Base-by-base conservation (phyloP, 495 filamentous ascomycete genomes). In the Sabuloglossum arenarium region DNA sequence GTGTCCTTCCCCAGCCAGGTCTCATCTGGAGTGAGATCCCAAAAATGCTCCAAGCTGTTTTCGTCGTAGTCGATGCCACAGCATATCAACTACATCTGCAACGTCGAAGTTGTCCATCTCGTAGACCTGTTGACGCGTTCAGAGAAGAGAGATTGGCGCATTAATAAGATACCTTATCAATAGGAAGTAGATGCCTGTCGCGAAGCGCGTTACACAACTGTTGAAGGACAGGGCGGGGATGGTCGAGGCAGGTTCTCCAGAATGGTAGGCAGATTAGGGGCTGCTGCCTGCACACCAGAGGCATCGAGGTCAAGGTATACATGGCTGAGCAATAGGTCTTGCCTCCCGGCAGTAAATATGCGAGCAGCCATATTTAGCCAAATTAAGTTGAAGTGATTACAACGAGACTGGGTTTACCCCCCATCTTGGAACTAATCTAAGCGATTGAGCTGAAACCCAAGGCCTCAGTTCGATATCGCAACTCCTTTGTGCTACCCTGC, bases 401-500 rank as follows among this genome's bases (percentile, higher is more conserved):
- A 12, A 2, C 34, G 16, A 12, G 34, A 12, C 34, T 39, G 34
- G 16, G 14, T 5, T 16, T 16, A 8, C 12, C 3, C 12, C 16
- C n/a, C n/a, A n/a, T n/a, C n/a, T n/a, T n/a, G n/a, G n/a, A n/a
- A n/a, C n/a, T n/a, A n/a, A n/a, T n/a, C n/a, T n/a, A n/a, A n/a
- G n/a, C n/a, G n/a, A n/a, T n/a, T n/a, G n/a, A n/a, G n/a, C n/a
- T n/a, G n/a, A n/a, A n/a, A n/a, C n/a, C n/a, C n/a, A n/a, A n/a
- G n/a, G n/a, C n/a, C n/a, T n/a, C n/a, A n/a, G 45, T 51, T 51
- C 21, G 47, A 19, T 51, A 51, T 27, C 47, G 11, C 47, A 30
- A 30, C 47, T 27, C 47, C 23, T 14, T 51, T 51, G 47, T 30
- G 47, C 47, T 51, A 51, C 47, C 47, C 47, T 51, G 47, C 47